Conservation (phyloP, 176 grass and related monocot species). For the Aegilops sharonensis region DNA sequence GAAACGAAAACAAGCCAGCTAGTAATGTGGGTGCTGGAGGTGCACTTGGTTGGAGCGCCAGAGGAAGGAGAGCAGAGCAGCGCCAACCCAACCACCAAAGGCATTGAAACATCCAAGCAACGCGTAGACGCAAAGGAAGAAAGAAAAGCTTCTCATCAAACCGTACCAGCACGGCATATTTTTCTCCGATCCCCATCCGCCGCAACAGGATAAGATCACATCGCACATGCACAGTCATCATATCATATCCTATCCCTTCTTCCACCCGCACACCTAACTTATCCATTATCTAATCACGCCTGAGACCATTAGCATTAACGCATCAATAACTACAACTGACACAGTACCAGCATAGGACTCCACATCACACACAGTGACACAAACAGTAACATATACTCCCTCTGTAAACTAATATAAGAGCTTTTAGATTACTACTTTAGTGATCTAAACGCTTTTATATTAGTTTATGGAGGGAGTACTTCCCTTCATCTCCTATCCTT, state of each 20-base stretch:
- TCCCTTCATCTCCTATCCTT: not conserved
- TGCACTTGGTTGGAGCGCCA: too few relatives aligned
- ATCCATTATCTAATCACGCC: conserved; percentile 26
- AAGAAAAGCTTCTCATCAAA: conserved; percentile 25
- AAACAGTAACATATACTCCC: not conserved
- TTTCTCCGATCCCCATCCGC: not conserved
- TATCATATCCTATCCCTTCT: not conserved
- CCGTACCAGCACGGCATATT: conserved; percentile 37
- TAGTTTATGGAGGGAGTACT: too few relatives aligned
- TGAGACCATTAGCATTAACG: not conserved
- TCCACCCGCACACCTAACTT: not conserved
- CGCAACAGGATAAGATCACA: conserved; percentile 55
- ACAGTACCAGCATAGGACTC: not conserved
- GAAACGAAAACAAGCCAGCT: too few relatives aligned
- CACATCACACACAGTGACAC: not conserved
- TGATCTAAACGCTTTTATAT: too few relatives aligned
- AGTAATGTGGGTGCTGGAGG: too few relatives aligned
- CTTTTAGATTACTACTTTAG: too few relatives aligned
- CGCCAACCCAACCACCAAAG: too few relatives aligned
- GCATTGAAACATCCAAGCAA: too few relatives aligned
- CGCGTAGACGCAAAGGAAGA: not conserved
- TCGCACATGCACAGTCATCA: conserved; percentile 41
- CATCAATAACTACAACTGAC: not conserved
- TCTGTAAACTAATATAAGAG: too few relatives aligned
- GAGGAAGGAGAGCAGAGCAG: too few relatives aligned